phyloP scores from a whole-genome alignment of 148 eudicot genomes.

The Dianthus caryophyllus region DNA sequence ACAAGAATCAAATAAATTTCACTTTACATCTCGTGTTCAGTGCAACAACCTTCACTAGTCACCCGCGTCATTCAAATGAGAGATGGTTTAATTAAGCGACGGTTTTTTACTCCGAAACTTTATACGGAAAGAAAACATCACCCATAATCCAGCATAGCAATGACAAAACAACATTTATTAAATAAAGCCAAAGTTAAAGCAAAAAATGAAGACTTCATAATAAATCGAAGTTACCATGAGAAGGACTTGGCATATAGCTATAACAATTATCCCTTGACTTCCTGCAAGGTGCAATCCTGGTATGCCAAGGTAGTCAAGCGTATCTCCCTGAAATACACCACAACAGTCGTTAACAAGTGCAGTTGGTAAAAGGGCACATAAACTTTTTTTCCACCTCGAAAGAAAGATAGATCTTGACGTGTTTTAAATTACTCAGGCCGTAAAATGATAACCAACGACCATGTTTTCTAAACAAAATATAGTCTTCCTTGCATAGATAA shows the following conservation, averaged over 20 bases:
- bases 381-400: background rate
- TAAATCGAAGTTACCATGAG: constrained; percentile 57
- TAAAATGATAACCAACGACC: too few relatives aligned
- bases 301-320: constrained; percentile 96
- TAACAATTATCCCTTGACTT: constrained; percentile 87
- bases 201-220: background rate
- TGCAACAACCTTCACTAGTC: too few relatives aligned
- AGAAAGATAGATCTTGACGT: background rate
- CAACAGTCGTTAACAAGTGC: background rate
- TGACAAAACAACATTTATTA: background rate
- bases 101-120: background rate
- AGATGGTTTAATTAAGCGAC: background rate
- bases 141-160: background rate
- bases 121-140: background rate
- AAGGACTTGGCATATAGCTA: constrained; percentile 90
- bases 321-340: constrained; percentile 63
- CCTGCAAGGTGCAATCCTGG: constrained; percentile 97
- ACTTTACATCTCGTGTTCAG: background rate
- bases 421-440: too few relatives aligned
- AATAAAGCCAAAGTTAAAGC: background rate
- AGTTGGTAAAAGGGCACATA: background rate
- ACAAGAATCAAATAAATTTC: background rate
- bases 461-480: background rate
- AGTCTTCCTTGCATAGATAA: background rate
- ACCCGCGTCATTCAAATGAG: too few relatives aligned